These are phyloP conservation scores for Filobasidium wieringae DNA, from an alignment of 768 basidiomycete genomes.

Conservation along the genomic window DNA sequence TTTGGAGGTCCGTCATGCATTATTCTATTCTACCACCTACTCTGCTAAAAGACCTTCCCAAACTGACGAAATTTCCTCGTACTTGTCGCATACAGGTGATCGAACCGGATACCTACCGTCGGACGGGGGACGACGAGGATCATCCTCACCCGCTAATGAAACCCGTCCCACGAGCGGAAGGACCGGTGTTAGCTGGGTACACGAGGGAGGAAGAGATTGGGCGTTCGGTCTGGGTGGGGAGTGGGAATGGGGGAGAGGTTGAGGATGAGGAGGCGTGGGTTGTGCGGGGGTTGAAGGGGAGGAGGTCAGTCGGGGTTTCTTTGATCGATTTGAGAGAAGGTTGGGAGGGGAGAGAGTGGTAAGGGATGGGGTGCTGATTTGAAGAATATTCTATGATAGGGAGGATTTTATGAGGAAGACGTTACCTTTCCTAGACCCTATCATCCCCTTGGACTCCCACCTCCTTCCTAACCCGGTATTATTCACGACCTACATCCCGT, in stretches of 20 bases:
- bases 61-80: no score
- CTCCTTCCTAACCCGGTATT: slow-evolving; percentile 45
- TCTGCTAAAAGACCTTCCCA: not conserved
- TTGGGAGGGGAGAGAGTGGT: no score
- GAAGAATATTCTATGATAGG: not conserved
- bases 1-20: slow-evolving; percentile 40
- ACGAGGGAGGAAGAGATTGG: slow-evolving; percentile 10
- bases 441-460: slow-evolving; percentile 44
- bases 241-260: not conserved
- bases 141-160: slow-evolving; percentile 19
- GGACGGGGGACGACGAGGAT: slow-evolving; percentile 28
- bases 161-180: slow-evolving; percentile 16
- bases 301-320: not conserved
- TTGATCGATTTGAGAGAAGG: no score
- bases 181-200: slow-evolving; percentile 9
- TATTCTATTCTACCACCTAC: not conserved
- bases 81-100: slow-evolving; percentile 15
- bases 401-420: slow-evolving; percentile 12
- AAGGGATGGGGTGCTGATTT: not conserved
- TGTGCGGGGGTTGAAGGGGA: not conserved
- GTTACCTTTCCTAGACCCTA: slow-evolving; percentile 43
- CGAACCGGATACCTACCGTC: slow-evolving; percentile 37
- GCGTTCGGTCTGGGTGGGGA: not conserved
- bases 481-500: slow-evolving; percentile 60
- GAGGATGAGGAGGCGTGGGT: not conserved